Conservation (phyloP, 345 rosid genomes). For the Nephelium lappaceum region DNA sequence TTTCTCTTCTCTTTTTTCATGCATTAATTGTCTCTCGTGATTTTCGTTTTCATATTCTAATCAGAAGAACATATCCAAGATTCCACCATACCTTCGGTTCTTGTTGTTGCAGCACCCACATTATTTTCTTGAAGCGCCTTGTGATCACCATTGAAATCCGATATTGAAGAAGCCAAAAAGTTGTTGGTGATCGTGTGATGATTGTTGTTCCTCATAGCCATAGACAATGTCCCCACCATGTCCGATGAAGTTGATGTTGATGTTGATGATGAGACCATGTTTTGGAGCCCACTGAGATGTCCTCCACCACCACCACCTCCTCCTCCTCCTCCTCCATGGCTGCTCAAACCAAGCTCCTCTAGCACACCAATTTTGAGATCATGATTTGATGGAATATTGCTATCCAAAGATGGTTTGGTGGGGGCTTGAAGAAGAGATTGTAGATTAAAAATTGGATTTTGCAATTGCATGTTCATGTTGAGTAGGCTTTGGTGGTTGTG, state of each 20-base stretch:
- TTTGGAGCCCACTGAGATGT: constrained; percentile 31
- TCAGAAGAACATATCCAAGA: constrained; percentile 91
- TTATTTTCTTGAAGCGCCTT: constrained; percentile 32
- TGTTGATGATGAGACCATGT: constrained; percentile 24
- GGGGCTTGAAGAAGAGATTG: constrained; percentile 65
- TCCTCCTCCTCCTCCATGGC: constrained; percentile 19
- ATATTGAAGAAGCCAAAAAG: constrained; percentile 23
- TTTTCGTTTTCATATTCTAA: constrained; percentile 28
- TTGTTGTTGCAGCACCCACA: constrained; percentile 23
- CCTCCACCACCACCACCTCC: background rate
- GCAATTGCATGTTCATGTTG: constrained; percentile 41
- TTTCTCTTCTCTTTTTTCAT: background rate
- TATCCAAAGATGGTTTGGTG: constrained; percentile 24
- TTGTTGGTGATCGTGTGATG: constrained; percentile 4
- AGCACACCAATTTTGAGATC: constrained; percentile 48
- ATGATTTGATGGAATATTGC: constrained; percentile 20
- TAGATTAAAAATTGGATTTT: constrained; percentile 59
- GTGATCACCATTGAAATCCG: constrained; percentile 37
- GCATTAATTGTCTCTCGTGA: background rate
- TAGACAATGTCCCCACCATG: background rate
- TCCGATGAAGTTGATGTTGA: background rate
- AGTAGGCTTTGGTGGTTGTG: constrained; percentile 31
- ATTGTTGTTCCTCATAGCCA: background rate
- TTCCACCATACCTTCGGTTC: constrained; percentile 72
- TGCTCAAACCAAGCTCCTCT: constrained; percentile 50